Conservation (phyloP, 371 early-diverging fungal species). For the Umbelopsis sp. region DNA sequence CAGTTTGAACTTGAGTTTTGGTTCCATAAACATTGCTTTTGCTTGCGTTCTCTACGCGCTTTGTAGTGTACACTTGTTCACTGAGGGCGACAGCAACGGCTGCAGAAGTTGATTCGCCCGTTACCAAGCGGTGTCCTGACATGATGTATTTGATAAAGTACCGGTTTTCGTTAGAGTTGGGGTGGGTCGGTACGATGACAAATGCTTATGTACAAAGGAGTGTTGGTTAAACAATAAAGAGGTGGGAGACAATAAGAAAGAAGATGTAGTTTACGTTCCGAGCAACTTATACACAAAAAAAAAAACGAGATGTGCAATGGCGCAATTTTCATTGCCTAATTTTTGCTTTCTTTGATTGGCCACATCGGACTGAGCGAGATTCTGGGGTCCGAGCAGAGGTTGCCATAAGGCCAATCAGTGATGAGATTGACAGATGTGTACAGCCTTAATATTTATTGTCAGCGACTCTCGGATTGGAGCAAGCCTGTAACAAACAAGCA, state of each 20-base stretch:
- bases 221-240: not conserved
- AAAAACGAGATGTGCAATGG: constrained; percentile 4
- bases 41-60: not conserved
- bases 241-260: not conserved
- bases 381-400: constrained; percentile 5
- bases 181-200: not conserved
- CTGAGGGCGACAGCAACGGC: constrained; percentile 73
- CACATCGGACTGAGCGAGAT: not conserved
- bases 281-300: constrained; percentile 1
- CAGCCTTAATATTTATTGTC: not conserved
- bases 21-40: constrained; percentile 5
- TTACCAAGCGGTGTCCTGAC: constrained; percentile 24
- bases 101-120: constrained; percentile 67
- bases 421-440: not conserved
- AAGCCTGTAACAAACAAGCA: no score
- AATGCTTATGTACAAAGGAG: not conserved
- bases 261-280: not conserved
- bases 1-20: constrained; percentile 23
- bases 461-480: not conserved
- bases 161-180: not conserved
- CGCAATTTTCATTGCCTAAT: constrained; percentile 17
- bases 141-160: constrained; percentile 8
- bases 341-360: constrained; percentile 3
- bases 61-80: constrained; percentile 71
- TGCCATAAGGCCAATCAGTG: not conserved